phyloP scores from a whole-genome alignment of 2,329 filamentous ascomycete genomes.

The Aspergillus fumigatiaffinis region DNA sequence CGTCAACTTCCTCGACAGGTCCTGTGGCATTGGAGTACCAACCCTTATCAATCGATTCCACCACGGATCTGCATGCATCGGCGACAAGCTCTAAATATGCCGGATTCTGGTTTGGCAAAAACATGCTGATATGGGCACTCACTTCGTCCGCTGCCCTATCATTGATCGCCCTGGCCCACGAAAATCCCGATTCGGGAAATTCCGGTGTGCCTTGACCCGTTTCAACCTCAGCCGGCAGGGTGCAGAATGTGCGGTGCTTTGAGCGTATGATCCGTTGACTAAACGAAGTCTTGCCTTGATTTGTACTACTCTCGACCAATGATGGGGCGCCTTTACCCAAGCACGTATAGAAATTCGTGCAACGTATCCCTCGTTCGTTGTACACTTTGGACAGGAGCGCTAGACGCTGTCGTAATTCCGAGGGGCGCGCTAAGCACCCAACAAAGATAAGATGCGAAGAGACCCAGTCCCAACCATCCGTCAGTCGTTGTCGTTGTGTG shows the following conservation, averaged over 20 bases:
- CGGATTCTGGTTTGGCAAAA: slow-evolving; percentile 42
- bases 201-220: slow-evolving; percentile 18
- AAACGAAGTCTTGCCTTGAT: slow-evolving; percentile 24
- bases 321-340: slow-evolving; percentile 65
- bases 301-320: slow-evolving; percentile 21
- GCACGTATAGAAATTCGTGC: slow-evolving; percentile 81
- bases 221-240: slow-evolving; percentile 60
- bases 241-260: slow-evolving; percentile 81
- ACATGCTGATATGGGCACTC: slow-evolving; percentile 65
- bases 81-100: slow-evolving; percentile 40
- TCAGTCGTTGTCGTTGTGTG: slow-evolving; percentile 75
- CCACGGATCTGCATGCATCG: slow-evolving; percentile 36
- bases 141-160: slow-evolving; percentile 75
- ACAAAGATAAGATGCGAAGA: slow-evolving; percentile 91
- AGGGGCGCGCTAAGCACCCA: slow-evolving; percentile 77
- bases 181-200: slow-evolving; percentile 39
- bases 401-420: slow-evolving; percentile 74
- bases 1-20: slow-evolving; percentile 15
- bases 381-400: slow-evolving; percentile 63
- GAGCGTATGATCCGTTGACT: slow-evolving; percentile 38
- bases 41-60: slow-evolving; percentile 37
- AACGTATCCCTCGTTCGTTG: slow-evolving; percentile 66
- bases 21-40: slow-evolving; percentile 35
- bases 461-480: slow-evolving; percentile 73
- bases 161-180: slow-evolving; percentile 71